These are phyloP conservation scores for Silene noctiflora DNA, from an alignment of 179 eudicot genomes.

Conservation along the genomic window DNA sequence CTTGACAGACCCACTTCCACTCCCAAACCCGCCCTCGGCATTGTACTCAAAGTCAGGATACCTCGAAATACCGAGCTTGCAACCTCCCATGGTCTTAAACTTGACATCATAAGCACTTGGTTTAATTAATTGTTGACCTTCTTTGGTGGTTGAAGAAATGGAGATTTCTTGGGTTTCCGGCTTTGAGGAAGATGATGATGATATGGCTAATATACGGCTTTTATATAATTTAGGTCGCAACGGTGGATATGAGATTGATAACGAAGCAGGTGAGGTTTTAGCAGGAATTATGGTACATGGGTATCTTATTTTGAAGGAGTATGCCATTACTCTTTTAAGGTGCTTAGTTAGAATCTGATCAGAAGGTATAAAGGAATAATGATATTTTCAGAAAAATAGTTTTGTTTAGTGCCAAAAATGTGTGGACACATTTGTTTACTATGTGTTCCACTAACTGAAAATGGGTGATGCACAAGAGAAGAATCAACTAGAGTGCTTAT, in stretches of 20 bases:
- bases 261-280: slow-evolving; percentile 15
- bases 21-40: slow-evolving; percentile 69
- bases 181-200: slow-evolving; percentile 30
- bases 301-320: slow-evolving; percentile 21
- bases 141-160: slow-evolving; percentile 25
- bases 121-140: slow-evolving; percentile 19
- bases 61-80: slow-evolving; percentile 83
- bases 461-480: slow-evolving; percentile 10
- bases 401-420: neutral
- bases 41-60: slow-evolving; percentile 81
- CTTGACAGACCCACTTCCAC: slow-evolving; percentile 39
- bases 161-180: slow-evolving; percentile 19
- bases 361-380: neutral
- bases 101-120: slow-evolving; percentile 28
- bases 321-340: neutral
- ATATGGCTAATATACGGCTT: slow-evolving; percentile 20
- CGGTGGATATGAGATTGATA: slow-evolving; percentile 16
- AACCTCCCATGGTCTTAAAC: slow-evolving; percentile 44
- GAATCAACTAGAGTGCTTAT: neutral
- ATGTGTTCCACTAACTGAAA: slow-evolving; percentile 22
- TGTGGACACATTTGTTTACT: slow-evolving; percentile 21
- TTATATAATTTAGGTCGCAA: slow-evolving; percentile 29
- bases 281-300: slow-evolving; percentile 29
- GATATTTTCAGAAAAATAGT: neutral
- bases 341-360: neutral